phyloP scores from a whole-genome alignment of 257 asterid genomes.

The Scutellaria galericulata region DNA sequence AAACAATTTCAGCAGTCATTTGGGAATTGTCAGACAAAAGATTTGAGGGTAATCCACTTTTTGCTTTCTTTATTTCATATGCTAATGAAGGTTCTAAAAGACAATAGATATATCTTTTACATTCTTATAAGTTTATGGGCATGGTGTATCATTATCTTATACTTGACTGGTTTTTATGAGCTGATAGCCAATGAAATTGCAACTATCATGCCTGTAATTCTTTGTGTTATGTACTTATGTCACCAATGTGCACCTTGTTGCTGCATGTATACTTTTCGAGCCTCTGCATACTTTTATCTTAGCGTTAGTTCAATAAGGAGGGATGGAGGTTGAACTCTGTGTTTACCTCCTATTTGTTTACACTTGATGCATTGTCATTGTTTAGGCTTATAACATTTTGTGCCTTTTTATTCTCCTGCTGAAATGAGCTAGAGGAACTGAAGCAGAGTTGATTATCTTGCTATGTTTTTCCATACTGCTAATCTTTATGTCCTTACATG shows the following conservation, averaged over 20 bases:
- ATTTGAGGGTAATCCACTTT: constrained; percentile 58
- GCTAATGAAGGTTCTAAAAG: constrained; percentile 20
- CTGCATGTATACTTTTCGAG: constrained; percentile 14
- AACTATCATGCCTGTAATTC: background rate
- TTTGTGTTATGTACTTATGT: background rate
- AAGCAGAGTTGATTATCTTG: background rate
- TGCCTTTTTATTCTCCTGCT: background rate
- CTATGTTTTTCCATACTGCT: constrained; percentile 10
- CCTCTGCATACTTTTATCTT: constrained; percentile 5
- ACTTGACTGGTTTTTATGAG: background rate
- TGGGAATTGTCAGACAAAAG: constrained; percentile 42
- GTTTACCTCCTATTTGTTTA: background rate
- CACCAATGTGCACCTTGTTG: constrained; percentile 2
- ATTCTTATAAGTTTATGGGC: constrained; percentile 14
- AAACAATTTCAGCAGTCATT: constrained; percentile 51
- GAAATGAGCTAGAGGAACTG: background rate
- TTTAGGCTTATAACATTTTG: background rate
- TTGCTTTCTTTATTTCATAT: constrained; percentile 27
- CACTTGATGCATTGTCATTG: constrained; percentile 10
- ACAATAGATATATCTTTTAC: background rate
- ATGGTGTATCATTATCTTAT: constrained; percentile 16
- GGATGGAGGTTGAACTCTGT: constrained; percentile 19
- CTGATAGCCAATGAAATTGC: background rate
- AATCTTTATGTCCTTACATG: background rate
- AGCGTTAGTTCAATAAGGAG: background rate